These are phyloP conservation scores for grape (Vitis vinifera) DNA, from an alignment of 164 flowering plant genomes.

Conservation along the genomic window ASM3070453v1 NC_081822.1:33825501-33826000, in stretches of 20 bases:
- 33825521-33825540: too few relatives aligned
- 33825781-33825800: too few relatives aligned
- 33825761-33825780: neutral
- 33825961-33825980: constrained; percentile 40
- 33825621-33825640: too few relatives aligned
- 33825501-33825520: too few relatives aligned
- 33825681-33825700: constrained; percentile 6
- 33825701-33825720: neutral
- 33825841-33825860: too few relatives aligned
- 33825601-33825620: too few relatives aligned
- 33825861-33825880: neutral
- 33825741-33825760: neutral
- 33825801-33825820: too few relatives aligned
- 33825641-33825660: too few relatives aligned
- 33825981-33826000: constrained; percentile 35
- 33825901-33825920: constrained; percentile 16
- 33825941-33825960: constrained; percentile 33
- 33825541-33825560: too few relatives aligned
- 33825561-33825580: too few relatives aligned
- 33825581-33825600: too few relatives aligned
- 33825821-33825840: too few relatives aligned
- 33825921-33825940: constrained; percentile 32
- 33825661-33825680: constrained; percentile 3
- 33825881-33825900: constrained; percentile 13
- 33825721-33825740: neutral